Evolutionary conservation across 495 filamentous ascomycete genomes (phyloP).

Genomic region (Podospora didyma): DNA sequence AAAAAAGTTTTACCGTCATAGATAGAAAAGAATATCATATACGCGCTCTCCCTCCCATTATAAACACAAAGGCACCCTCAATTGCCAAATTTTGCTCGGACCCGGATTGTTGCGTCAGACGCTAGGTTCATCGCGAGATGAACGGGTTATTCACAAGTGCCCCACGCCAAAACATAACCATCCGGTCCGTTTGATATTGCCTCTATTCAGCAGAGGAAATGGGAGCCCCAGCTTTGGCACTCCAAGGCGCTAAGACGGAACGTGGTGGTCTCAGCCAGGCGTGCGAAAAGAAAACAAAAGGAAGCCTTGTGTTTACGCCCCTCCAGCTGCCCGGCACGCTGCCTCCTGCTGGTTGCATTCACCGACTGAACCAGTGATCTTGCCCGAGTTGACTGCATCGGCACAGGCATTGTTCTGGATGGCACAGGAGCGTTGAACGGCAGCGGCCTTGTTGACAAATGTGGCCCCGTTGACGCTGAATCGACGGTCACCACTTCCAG

Average conservation of each 20-base stretch:
- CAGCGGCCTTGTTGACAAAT: constrained; percentile 40
- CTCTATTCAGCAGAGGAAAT: neutral
- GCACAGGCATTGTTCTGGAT: constrained; percentile 52
- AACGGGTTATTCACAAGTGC: neutral
- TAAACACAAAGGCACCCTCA: neutral
- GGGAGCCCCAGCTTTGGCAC: neutral
- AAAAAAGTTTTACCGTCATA: neutral
- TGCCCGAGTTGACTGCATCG: constrained; percentile 39
- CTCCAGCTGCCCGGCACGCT: constrained; percentile 23
- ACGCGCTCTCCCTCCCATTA: neutral
- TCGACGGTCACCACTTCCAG: constrained; percentile 39
- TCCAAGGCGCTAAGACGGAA: neutral
- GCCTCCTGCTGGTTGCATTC: constrained; percentile 45
- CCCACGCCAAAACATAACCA: neutral
- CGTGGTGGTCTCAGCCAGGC: neutral
- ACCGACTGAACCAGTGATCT: constrained; percentile 25
- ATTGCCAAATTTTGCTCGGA: neutral
- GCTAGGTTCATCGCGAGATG: neutral
- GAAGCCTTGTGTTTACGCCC: constrained; percentile 2
- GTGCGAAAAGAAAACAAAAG: neutral
- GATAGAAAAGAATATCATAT: neutral
- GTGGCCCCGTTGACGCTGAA: constrained; percentile 51
- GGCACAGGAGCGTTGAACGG: constrained; percentile 37
- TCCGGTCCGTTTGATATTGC: neutral
- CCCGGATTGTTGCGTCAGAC: neutral